Base-by-base conservation (phyloP, 1,139 yeast genomes). In the Candida sp. region DNA sequence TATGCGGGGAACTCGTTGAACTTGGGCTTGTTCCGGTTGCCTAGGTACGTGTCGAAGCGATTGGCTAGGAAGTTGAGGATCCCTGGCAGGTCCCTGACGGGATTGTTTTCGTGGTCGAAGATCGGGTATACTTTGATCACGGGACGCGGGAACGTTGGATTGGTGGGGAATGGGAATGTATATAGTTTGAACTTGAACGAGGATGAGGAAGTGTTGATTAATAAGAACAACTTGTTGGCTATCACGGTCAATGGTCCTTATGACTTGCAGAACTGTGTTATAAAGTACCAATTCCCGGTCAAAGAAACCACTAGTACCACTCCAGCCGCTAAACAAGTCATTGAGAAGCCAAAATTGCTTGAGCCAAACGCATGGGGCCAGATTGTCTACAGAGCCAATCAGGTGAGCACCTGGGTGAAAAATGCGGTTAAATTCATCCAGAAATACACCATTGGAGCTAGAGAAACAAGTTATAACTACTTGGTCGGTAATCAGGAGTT, bases 61-160 rank as follows among this genome's bases (percentile, higher is more conserved):
- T 63, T 80, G 44, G 63, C 75, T 7, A 67, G 63, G 48, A 45
- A 50, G 17, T 57, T 69, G 42, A 58, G 60, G 2, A 52, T 66
- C 26, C n/a, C 57, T 68, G 30, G 41, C 4, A 55, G 65, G 17
- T 58, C 70, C 1, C 52, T 60, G 3, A 75, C 81, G 2, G 83
- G 84, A 0, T 60, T 79, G 30, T 59, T 60, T 52, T 59, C 57
- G 30, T 73, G 72, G 71, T 56, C 56, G 43, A 62, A 62, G 41
- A 51, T 64, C 3, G 85, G 84, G 0, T 84, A 76, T 58, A 68
- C 76, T 0, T 68, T 81, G 39, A 58, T 84, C 7, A 74, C 80
- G 33, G 90, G 90, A 0, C 70, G 90, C 54, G 90, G 90, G 0
- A 78, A 75, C 49, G 75, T 75, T 1, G 85, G 84, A 2, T 57